Base-by-base conservation (phyloP, 2,329 filamentous ascomycete genomes). In the Corniculantispora saksenae region DNA sequence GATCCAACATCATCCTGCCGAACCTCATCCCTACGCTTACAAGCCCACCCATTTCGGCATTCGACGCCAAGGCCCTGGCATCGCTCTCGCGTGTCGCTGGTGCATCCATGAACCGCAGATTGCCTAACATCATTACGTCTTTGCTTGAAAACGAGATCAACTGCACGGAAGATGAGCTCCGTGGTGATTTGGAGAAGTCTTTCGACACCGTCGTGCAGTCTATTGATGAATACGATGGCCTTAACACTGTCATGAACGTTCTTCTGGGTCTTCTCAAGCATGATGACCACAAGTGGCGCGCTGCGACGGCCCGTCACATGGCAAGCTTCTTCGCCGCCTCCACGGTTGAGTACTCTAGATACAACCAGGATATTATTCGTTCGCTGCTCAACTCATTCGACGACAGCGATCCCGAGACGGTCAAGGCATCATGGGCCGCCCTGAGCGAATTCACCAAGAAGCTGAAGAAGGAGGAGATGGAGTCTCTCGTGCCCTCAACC, bases 381-480 rank as follows among this genome's bases (percentile, higher is more conserved):
- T 90, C 92, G 3, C 82, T 99, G 61, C 87, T 99, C 64, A 91
- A 97, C 69, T 94, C 93, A 0, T 99, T 99, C 74, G 93, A 95
- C 72, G 95, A 99, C 72, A 79, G 87, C 61, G 95, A 98, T 73
- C 78, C 80, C 67, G 88, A 90, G 25, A 94, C 98, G 4, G 91
- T 98, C 72, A 96, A 96, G 81, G 86, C 92, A 53, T 89, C 94
- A 25, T 98, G 94, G 94, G 84, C 88, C 63, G 94, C 94, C 7
- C 85, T 99, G 66, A 93, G 82, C 71, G 91, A 92, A 65, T 90
- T 99, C 71, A 97, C 94, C 54, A 94, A 94, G 76, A 90, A 89
- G 71, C 85, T 99, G 67, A 90, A 90, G 74, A 99, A 99, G 78
- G 96, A 99, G 75, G 94, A 98, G 79, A 98, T 99, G 95, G 96